A percentile compares a stretch with the other conserved stretches of the same genome.
phyloP scores from a whole-genome alignment of 2,329 filamentous ascomycete species.

The Pezicula neosporulosa region DNA sequence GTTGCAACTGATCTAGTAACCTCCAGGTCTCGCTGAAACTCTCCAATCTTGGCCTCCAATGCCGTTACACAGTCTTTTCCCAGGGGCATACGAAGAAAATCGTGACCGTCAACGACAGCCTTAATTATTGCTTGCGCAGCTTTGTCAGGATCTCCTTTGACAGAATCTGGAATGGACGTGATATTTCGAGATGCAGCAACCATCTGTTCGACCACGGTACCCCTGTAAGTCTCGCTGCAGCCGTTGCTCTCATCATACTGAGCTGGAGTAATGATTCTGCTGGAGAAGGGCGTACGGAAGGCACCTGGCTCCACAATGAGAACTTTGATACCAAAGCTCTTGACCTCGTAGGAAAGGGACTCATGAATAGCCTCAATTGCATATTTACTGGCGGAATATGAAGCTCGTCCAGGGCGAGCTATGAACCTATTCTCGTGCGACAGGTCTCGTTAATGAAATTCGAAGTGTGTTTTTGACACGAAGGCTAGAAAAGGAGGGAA shows the following conservation, averaged over 20 bases:
- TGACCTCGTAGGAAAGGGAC: slow-evolving; percentile 20
- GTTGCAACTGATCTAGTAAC: slow-evolving; percentile 12
- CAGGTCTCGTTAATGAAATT: not conserved
- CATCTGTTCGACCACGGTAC: slow-evolving; percentile 13
- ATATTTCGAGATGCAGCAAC: slow-evolving; percentile 3
- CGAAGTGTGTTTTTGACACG: not conserved
- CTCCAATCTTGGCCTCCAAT: slow-evolving; percentile 9
- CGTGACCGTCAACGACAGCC: slow-evolving; percentile 11
- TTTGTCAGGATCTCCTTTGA: slow-evolving; percentile 15
- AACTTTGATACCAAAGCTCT: slow-evolving; percentile 30
- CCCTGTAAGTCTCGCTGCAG: slow-evolving; percentile 14
- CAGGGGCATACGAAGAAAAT: slow-evolving; percentile 16
- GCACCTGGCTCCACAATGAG: slow-evolving; percentile 34
- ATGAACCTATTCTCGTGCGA: slow-evolving; percentile 13
- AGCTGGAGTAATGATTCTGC: slow-evolving; percentile 4
- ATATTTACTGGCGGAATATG: slow-evolving; percentile 17
- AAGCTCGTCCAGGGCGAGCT: slow-evolving; percentile 7
- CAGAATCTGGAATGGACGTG: slow-evolving; percentile 3
- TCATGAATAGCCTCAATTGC: slow-evolving; percentile 17
- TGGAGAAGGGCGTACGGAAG: slow-evolving; percentile 26
- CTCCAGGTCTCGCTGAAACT: slow-evolving; percentile 12
- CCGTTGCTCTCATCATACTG: slow-evolving; percentile 4
- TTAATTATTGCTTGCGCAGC: slow-evolving; percentile 13
- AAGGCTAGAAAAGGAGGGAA: not conserved
- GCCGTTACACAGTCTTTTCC: slow-evolving; percentile 12